Conservation (phyloP, 2,329 filamentous ascomycete genomes). For the Phialocephala subalpina region DNA sequence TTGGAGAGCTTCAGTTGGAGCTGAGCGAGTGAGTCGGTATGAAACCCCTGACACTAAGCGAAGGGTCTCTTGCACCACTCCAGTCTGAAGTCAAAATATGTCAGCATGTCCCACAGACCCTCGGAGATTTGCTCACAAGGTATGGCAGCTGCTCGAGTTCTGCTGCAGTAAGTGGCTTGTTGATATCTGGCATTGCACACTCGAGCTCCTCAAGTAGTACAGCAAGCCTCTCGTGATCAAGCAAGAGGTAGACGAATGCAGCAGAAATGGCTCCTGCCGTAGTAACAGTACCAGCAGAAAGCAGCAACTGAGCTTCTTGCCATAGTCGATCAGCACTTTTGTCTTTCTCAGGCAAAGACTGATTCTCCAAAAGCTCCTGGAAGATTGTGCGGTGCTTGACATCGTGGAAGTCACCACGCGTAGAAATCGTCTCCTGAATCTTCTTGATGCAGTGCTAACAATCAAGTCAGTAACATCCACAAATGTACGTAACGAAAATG, state of each 20-base stretch:
- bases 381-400: slow-evolving; percentile 30
- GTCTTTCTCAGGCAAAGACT: slow-evolving; percentile 48
- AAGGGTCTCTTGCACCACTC: slow-evolving; percentile 23
- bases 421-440: slow-evolving; percentile 21
- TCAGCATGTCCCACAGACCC: slow-evolving; percentile 11
- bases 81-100: slow-evolving; percentile 10
- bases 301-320: slow-evolving; percentile 49
- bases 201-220: slow-evolving; percentile 42
- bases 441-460: slow-evolving; percentile 20
- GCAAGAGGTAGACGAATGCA: slow-evolving; percentile 42
- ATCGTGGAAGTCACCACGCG: slow-evolving; percentile 18
- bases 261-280: slow-evolving; percentile 43
- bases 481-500: no score
- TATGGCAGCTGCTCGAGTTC: slow-evolving; percentile 53
- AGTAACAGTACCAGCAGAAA: slow-evolving; percentile 51
- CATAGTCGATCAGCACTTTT: slow-evolving; percentile 44
- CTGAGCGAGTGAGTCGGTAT: slow-evolving; percentile 26
- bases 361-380: slow-evolving; percentile 43
- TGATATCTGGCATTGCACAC: slow-evolving; percentile 35
- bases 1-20: slow-evolving; percentile 25
- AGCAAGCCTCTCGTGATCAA: slow-evolving; percentile 33
- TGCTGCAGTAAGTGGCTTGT: slow-evolving; percentile 37
- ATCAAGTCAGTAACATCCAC: neutral
- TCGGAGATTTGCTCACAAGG: slow-evolving; percentile 29
- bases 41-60: slow-evolving; percentile 26